These are phyloP conservation scores for Paraconiothyrium sp. DNA, from an alignment of 2,329 filamentous ascomycete genomes.

Conservation along the genomic window DNA sequence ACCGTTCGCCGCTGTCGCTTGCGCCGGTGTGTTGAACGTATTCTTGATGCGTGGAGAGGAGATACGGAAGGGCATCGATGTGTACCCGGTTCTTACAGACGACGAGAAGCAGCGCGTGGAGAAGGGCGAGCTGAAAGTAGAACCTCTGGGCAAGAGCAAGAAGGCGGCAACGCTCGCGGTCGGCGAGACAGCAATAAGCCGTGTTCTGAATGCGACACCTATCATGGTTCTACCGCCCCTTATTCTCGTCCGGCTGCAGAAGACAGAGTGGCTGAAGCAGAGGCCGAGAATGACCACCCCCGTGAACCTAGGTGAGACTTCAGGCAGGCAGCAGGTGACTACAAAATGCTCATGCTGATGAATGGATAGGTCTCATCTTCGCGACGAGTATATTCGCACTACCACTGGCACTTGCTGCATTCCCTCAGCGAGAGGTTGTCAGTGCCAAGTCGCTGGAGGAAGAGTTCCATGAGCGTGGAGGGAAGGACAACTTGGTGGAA, in stretches of 20 bases:
- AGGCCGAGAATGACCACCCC: constrained; percentile 81
- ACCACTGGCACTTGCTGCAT: constrained; percentile 87
- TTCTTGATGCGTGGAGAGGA: constrained; percentile 98
- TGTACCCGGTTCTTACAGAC: constrained; percentile 82
- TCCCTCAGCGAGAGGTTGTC: constrained; percentile 89
- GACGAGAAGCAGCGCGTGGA: constrained; percentile 72
- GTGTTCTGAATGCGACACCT: constrained; percentile 92
- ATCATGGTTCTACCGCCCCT: constrained; percentile 97
- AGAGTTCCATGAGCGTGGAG: constrained; percentile 85
- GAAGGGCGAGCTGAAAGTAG: constrained; percentile 66
- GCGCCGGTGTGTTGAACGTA: constrained; percentile 90
- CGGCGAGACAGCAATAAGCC: constrained; percentile 87
- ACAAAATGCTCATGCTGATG: constrained; percentile 29
- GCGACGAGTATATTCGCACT: constrained; percentile 87
- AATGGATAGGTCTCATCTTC: constrained; percentile 71
- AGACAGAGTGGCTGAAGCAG: constrained; percentile 80
- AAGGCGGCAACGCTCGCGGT: constrained; percentile 90
- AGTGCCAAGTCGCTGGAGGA: constrained; percentile 79
- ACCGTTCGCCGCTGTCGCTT: constrained; percentile 94
- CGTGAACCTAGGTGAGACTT: constrained; percentile 74
- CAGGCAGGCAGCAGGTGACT: constrained; percentile 43
- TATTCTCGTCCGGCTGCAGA: constrained; percentile 83
- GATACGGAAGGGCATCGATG: constrained; percentile 90
- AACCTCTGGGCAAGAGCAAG: constrained; percentile 84
- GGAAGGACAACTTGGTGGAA: constrained; percentile 83